A percentile compares a stretch with the other conserved stretches of the same genome.
phyloP scores from a whole-genome alignment of 1,284 basidiomycete species.

The Pyrrhoderma lamaoense region DNA sequence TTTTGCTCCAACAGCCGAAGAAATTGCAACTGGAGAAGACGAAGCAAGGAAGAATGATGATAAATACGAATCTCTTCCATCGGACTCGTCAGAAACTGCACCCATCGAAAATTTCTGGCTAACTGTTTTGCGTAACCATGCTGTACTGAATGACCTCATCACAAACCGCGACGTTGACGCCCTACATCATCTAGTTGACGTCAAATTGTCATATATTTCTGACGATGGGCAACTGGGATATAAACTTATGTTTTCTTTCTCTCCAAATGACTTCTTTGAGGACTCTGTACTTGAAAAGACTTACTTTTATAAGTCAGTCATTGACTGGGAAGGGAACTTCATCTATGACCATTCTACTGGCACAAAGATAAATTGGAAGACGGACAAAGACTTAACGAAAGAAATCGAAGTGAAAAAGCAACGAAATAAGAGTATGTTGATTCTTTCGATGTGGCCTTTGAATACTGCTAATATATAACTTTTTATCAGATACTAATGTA shows the following conservation, averaged over 20 bases:
- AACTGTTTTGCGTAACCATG: slow-evolving; percentile 90
- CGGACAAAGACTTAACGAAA: slow-evolving; percentile 96
- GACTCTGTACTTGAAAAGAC: slow-evolving; percentile 86
- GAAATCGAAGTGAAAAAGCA: slow-evolving; percentile 99
- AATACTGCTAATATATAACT: too few relatives aligned
- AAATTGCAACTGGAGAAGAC: slow-evolving; percentile 75
- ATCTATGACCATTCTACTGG: slow-evolving; percentile 92
- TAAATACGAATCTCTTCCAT: slow-evolving; percentile 51
- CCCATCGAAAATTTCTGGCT: slow-evolving; percentile 98
- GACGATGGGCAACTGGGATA: slow-evolving; percentile 67
- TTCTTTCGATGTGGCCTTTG: too few relatives aligned
- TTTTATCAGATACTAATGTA: slow-evolving; percentile 74
- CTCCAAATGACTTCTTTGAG: slow-evolving; percentile 82
- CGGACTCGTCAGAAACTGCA: slow-evolving; percentile 34
- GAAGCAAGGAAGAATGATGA: slow-evolving; percentile 63
- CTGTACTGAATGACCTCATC: slow-evolving; percentile 82
- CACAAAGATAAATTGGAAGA: slow-evolving; percentile 92
- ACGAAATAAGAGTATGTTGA: slow-evolving; percentile 85
- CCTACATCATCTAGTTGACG: slow-evolving; percentile 60
- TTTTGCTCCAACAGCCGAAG: slow-evolving; percentile 69
- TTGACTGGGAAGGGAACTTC: slow-evolving; percentile 92
- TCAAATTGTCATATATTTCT: slow-evolving; percentile 60
- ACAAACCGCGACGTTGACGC: slow-evolving; percentile 87
- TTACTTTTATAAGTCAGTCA: slow-evolving; percentile 91
- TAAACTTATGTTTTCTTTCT: slow-evolving; percentile 84